A percentile compares a stretch with the other conserved stretches of the same genome.
These are phyloP conservation scores for Dactylellina sp. DNA, from an alignment of 2,329 filamentous ascomycete genomes.

Conservation along the genomic window DNA sequence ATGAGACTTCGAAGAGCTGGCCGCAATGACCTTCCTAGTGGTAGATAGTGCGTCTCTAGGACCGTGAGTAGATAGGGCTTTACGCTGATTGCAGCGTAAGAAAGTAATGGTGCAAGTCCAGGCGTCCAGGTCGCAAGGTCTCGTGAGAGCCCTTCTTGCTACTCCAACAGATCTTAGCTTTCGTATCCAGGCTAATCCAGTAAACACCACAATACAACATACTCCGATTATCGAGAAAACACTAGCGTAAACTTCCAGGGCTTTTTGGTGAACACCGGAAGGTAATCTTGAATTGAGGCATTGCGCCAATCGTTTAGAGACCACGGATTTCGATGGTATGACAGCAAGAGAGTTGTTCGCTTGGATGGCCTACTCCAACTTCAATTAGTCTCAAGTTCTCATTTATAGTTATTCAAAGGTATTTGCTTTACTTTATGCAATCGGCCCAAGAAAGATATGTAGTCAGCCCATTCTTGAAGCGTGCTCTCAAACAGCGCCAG, in stretches of 20 bases:
- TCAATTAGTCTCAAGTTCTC: not conserved
- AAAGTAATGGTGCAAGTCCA: slow-evolving; percentile 86
- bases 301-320: slow-evolving; percentile 92
- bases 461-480: slow-evolving; percentile 98
- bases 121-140: slow-evolving; percentile 91
- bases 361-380: slow-evolving; percentile 79
- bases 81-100: slow-evolving; percentile 93
- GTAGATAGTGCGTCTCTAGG: slow-evolving; percentile 82
- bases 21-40: slow-evolving; percentile 76
- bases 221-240: slow-evolving; percentile 87
- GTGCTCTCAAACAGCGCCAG: slow-evolving; percentile 85
- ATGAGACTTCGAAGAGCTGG: slow-evolving; percentile 92
- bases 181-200: slow-evolving; percentile 53
- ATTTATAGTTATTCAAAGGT: not conserved
- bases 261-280: slow-evolving; percentile 96
- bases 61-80: slow-evolving; percentile 86
- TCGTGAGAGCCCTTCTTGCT: slow-evolving; percentile 78
- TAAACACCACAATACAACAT: slow-evolving; percentile 59
- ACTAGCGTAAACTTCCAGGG: slow-evolving; percentile 90
- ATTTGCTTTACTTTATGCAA: slow-evolving; percentile 78
- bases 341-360: slow-evolving; percentile 78
- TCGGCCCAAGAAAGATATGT: slow-evolving; percentile 94
- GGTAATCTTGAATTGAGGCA: slow-evolving; percentile 93
- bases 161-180: slow-evolving; percentile 57
- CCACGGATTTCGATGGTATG: slow-evolving; percentile 82